These are phyloP conservation scores for Penicillium frequentans DNA, from an alignment of 2,329 filamentous ascomycete genomes.

Conservation along the genomic window DNA sequence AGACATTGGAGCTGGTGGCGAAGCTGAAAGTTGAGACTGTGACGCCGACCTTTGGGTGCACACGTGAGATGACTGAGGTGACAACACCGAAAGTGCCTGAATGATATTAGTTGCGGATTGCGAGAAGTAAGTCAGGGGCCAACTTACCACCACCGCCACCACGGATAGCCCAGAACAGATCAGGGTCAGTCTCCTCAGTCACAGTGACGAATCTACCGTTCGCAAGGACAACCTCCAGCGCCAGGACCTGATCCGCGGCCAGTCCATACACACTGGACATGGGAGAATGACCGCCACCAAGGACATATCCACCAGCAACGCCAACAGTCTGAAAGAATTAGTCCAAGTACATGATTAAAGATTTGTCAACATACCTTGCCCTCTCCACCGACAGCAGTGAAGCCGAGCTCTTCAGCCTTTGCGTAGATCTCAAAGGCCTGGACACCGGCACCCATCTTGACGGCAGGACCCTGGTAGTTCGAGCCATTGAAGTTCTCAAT, in stretches of 20 bases:
- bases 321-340: slow-evolving; percentile 48
- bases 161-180: slow-evolving; percentile 61
- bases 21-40: slow-evolving; percentile 32
- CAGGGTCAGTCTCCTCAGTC: slow-evolving; percentile 44
- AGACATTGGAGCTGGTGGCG: slow-evolving; percentile 21
- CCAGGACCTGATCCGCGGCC: slow-evolving; percentile 32
- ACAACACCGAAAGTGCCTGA: slow-evolving; percentile 27
- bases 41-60: slow-evolving; percentile 27
- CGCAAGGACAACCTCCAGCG: slow-evolving; percentile 26
- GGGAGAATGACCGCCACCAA: slow-evolving; percentile 60
- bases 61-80: slow-evolving; percentile 28
- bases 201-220: slow-evolving; percentile 29
- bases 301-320: slow-evolving; percentile 59
- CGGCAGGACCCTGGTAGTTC: slow-evolving; percentile 51
- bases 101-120: not conserved
- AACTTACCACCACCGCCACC: slow-evolving; percentile 15
- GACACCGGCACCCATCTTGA: slow-evolving; percentile 57
- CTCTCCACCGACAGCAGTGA: slow-evolving; percentile 34
- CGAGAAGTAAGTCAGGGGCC: too few relatives aligned
- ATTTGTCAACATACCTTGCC: slow-evolving; percentile 6
- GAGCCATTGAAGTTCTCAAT: slow-evolving; percentile 38
- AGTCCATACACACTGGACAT: slow-evolving; percentile 58
- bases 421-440: slow-evolving; percentile 25
- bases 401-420: slow-evolving; percentile 29
- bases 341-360: not conserved